Percentiles rank a stretch among this genome's conserved stretches.
These are phyloP conservation scores for Aspergillus oerlinghausenensis DNA, from an alignment of 2,329 filamentous ascomycete genomes.

Conservation along the genomic window DNA sequence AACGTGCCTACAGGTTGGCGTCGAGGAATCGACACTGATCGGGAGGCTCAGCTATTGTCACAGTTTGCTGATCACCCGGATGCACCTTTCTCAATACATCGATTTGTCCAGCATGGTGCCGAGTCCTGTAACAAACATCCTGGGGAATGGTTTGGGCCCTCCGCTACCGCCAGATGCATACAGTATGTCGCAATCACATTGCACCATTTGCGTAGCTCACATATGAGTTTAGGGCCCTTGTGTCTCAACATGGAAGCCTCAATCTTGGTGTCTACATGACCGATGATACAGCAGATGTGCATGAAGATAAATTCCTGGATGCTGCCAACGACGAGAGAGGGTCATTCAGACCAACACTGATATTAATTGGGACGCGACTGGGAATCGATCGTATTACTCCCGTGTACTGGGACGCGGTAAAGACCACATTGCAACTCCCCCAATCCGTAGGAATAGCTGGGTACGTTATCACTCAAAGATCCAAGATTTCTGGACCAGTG, in stretches of 20 bases:
- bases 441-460: slow-evolving; percentile 96
- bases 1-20: slow-evolving; percentile 64
- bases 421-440: slow-evolving; percentile 74
- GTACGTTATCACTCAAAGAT: slow-evolving; percentile 45
- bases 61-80: slow-evolving; percentile 82
- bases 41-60: slow-evolving; percentile 68
- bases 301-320: slow-evolving; percentile 80
- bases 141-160: slow-evolving; percentile 98
- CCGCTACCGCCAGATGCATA: slow-evolving; percentile 88
- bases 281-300: slow-evolving; percentile 85
- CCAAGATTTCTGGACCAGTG: slow-evolving; percentile 19
- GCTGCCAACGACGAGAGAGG: slow-evolving; percentile 65
- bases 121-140: slow-evolving; percentile 87
- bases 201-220: slow-evolving; percentile 5
- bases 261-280: slow-evolving; percentile 80
- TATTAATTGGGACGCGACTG: slow-evolving; percentile 81
- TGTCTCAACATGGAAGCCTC: slow-evolving; percentile 58
- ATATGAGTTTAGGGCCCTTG: slow-evolving; percentile 59
- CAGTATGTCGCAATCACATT: slow-evolving; percentile 56
- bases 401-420: slow-evolving; percentile 92
- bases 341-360: slow-evolving; percentile 74
- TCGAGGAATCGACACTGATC: slow-evolving; percentile 51
- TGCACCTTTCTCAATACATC: slow-evolving; percentile 91
- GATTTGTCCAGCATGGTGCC: slow-evolving; percentile 85
- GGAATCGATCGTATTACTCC: slow-evolving; percentile 93